Evolutionary conservation across 495 filamentous ascomycete genomes (phyloP), one percentile per base, ranked within the genome.

Genomic region (Penicillium chermesinum): DNA sequence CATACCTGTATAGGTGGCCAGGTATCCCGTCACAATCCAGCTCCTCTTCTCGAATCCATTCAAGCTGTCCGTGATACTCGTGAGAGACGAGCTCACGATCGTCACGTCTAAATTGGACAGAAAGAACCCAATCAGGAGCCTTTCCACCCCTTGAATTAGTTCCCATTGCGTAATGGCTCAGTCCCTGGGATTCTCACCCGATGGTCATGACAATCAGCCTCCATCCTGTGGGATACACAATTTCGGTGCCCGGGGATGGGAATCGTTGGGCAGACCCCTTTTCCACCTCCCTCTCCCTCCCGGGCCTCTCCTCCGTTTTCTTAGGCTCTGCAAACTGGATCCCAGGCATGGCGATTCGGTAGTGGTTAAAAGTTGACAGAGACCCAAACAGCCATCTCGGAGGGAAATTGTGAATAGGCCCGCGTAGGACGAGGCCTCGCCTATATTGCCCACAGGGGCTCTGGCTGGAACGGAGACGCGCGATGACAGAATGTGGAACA

Each of bases 51-150:
- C 60, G 46, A 79, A 79, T 32, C 79, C 70, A 6, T 73, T 50
- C 16, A 84, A 56, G 17, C 75, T 73, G 36, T 74, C 66, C 2
- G 75, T 78, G 40, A 85, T 83, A 9, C 73, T 73, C 13, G 83
- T 73, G 5, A 85, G 69, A 2, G 83, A 75, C 0, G 82, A 85
- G 33, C 79, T 78, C 12, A 85, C 76, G 40, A 84, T 83, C 0
- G 81, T 79, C n/a, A 76, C 75, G 46, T 85, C 82, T 9, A 85
- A 55, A 41, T 75, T 80, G 12, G 77, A 77, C 17, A 85, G 75
- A 20, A 84, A 74, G 27, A 85, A 74, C 15, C 73, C 71, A 14
- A 78, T 53, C 22, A 76, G 63, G 33, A 84, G 67, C 25, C 79
- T 84, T 17, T 19, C 25, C 34, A 35, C 25, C 32, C 41, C 7